Evolutionary conservation across 768 basidiomycete genomes (phyloP), one percentile per base, ranked within the genome.

Genomic region (Fomitopsis serialis): DNA sequence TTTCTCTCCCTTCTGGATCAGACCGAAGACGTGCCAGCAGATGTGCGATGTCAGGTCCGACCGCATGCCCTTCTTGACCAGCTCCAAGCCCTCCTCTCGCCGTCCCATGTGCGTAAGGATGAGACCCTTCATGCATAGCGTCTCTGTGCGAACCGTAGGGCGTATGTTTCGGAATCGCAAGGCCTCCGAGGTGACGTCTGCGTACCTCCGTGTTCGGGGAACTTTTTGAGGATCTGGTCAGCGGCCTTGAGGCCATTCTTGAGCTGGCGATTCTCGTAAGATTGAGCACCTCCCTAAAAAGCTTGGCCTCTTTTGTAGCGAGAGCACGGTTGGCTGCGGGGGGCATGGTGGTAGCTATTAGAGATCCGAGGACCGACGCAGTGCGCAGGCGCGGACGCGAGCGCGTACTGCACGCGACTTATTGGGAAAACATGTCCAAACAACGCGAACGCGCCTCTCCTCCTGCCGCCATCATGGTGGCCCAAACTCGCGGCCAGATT

Each of bases 1-100:
- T 70, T 89, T 94, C 67, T 97, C 90, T 9, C 87, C 87, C 68
- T 96, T 92, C 68, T 94, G 89, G 21, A 97, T 84, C 63, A 99
- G 86, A 24, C 93, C 97, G 66, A 92, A 89, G 58, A 98, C 96
- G 70, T 99, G 97, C 95, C 97, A 98, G 66, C 87, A 88, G 65
- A 99, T 98, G 64, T 98, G 94, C 19, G 92, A 94, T 29, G 81
- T 85, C 51, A 91, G 71, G 70, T 95, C 91, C 45, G 85, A 75
- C 42, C 82, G 78, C 59, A 92, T 78, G 54, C 93, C 93, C 61
- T 89, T 86, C 74, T 88, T 87, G 59, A 92, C 87, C 43, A 92
- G 78, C 35, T 89, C 85, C 54, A 89, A 74, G 27, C 93, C 93
- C 58, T 93, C 82, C 25, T 87, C 91, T 56, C 84, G 84, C 65